Evolutionary conservation across 2,329 filamentous ascomycete species (phyloP), one percentile per base, ranked within the genome.

Genomic region (Aspergillus hortae): DNA sequence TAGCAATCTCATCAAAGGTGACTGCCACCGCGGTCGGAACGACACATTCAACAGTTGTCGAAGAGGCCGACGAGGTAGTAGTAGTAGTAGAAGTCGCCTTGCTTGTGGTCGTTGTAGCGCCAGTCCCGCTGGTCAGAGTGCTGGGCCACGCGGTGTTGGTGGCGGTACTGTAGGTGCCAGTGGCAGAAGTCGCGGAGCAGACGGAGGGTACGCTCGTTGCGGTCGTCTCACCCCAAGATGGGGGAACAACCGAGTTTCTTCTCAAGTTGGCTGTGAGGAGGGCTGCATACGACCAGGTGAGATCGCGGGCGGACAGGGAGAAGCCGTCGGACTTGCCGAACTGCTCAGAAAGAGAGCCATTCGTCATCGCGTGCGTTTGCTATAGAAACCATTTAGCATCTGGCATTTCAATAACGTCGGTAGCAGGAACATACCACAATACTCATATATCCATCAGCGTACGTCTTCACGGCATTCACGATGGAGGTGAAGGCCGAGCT

Each of bases 1-100:
- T 76, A 10, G 78, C 83, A 0, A 77, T 64, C 53, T 80, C 80
- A 41, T 83, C 74, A 67, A 90, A 89, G 0, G 82, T 84, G 14
- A 90, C 82, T 1, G 80, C 74, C 7, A 87, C 81, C 2, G 75
- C 69, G 0, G 76, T 61, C 1, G 65, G 57, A 0, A 46, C 61
- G 1, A 57, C 52, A 35, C 56, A 62, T 3, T 51, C 53, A 1
- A 56, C 55, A 12, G 58, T 45, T 10, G 53, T 58, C 3, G 49
- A 52, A 5, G 49, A 57, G 6, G 59, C 60, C 43, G 35, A 38
- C 14, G 35, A 38, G 19, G 40, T 25, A 5, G 40, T 42, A 7
- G 40, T 4, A 5, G 40, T 42, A 12, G 19, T 42, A 7, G 40
- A 42, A 5, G 40, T 42, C 1, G 15, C 17, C 19, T 42, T 42